phyloP scores from a whole-genome alignment of 305 asterid species.

The Plantago lanceolata region DNA sequence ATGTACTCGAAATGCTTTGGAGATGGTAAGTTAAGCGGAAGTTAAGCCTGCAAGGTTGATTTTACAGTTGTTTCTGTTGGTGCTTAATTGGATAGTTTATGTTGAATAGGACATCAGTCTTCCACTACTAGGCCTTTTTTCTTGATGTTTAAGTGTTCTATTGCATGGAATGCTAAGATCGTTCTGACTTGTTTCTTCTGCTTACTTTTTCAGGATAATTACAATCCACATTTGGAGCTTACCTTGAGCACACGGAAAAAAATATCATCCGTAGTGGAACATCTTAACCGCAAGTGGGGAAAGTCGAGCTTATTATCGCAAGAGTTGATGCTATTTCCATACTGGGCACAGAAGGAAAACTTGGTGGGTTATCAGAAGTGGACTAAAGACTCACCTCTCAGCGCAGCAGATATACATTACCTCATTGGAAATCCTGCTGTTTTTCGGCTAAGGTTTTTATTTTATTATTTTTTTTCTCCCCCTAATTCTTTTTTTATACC shows the following conservation, averaged over 20 bases:
- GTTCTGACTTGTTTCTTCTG: slow-evolving; percentile 12
- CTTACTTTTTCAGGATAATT: slow-evolving; percentile 56
- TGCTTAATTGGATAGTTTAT: not conserved
- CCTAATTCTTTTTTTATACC: slow-evolving; percentile 3
- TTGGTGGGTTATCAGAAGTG: slow-evolving; percentile 66
- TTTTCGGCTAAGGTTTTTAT: slow-evolving; percentile 81
- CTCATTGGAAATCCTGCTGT: slow-evolving; percentile 69
- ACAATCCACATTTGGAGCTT: slow-evolving; percentile 86
- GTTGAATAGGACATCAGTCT: not conserved
- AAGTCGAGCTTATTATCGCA: slow-evolving; percentile 44
- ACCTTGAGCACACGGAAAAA: slow-evolving; percentile 82
- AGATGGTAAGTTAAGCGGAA: slow-evolving; percentile 48
- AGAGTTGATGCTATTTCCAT: slow-evolving; percentile 78
- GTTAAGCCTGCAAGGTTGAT: slow-evolving; percentile 8
- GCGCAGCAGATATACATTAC: slow-evolving; percentile 78
- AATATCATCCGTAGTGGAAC: slow-evolving; percentile 85
- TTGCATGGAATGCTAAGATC: slow-evolving; percentile 13
- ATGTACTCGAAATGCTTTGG: slow-evolving; percentile 71
- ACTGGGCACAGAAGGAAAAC: slow-evolving; percentile 58
- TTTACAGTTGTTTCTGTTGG: slow-evolving; percentile 9
- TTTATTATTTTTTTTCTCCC: slow-evolving; percentile 1
- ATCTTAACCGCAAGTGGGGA: slow-evolving; percentile 93
- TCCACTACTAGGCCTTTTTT: not conserved
- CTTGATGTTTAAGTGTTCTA: slow-evolving; percentile 12
- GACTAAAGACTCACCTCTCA: slow-evolving; percentile 72